These are phyloP conservation scores for Penicillium atrosanguineum DNA, from an alignment of 495 filamentous ascomycete genomes.

Conservation along the genomic window DNA sequence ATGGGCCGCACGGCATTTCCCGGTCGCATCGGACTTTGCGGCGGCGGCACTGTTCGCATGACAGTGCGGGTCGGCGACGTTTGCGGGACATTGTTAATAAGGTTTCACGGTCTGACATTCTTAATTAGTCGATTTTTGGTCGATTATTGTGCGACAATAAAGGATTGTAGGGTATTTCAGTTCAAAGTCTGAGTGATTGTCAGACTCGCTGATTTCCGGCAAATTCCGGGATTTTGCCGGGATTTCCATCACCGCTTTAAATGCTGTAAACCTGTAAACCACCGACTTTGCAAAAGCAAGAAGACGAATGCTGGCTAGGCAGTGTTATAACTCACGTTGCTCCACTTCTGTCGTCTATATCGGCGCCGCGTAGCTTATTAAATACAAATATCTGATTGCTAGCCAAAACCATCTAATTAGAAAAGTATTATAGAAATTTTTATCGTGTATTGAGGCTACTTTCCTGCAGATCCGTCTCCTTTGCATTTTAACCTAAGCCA, in stretches of 20 bases:
- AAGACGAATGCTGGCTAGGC: too few species aligned
- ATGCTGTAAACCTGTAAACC: too few species aligned
- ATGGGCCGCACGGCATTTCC: slow-evolving; percentile 37
- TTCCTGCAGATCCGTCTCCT: too few species aligned
- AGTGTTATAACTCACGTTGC: too few species aligned
- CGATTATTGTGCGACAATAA: not conserved
- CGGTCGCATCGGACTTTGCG: slow-evolving; percentile 49
- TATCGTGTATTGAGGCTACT: too few species aligned
- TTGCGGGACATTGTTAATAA: slow-evolving; percentile 19
- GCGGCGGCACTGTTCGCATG: slow-evolving; percentile 43
- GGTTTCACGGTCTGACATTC: not conserved
- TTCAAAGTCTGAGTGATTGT: not conserved
- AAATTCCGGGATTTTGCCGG: slow-evolving; percentile 8
- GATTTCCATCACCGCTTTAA: slow-evolving; percentile 1
- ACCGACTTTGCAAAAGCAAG: too few species aligned
- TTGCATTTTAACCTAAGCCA: too few species aligned
- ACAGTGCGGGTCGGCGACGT: slow-evolving; percentile 39
- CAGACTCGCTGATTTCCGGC: slow-evolving; percentile 7
- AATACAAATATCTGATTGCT: too few species aligned
- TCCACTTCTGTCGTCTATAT: too few species aligned
- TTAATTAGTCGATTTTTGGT: not conserved
- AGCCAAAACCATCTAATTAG: too few species aligned
- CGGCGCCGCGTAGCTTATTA: too few species aligned
- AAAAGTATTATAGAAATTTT: too few species aligned
- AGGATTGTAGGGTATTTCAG: not conserved